Evolutionary conservation across 2,329 filamentous ascomycete species (phyloP), one percentile per base, ranked within the genome.

Genomic region (Aspergillus thermomutatus): DNA sequence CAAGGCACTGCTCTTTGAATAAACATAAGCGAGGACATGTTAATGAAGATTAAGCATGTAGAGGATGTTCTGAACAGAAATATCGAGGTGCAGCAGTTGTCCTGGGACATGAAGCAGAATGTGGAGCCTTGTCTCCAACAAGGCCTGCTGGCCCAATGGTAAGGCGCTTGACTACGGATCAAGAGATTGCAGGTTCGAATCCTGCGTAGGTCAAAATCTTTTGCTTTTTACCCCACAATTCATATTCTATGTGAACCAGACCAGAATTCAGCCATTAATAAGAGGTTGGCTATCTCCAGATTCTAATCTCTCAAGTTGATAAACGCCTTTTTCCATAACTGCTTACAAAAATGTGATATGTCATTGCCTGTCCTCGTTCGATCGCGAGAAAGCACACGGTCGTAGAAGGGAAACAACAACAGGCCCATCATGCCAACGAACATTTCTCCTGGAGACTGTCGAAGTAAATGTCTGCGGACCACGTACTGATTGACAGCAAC

Each of bases 131-230:
- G 11, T 1, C 1, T 17, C 2, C 43, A 46, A 46, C 4, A 56
- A 55, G 50, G 50, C 50, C 48, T 47, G 55, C 60, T 60, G 60
- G 75, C 75, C 75, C 74, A 78, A 78, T 78, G 76, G 77, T 71
- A 79, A 78, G 75, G 77, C 76, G 77, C 74, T 77, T 78, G 77
- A 79, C 77, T 79, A 78, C 77, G 77, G 76, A 78, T 79, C 76
- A 78, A 77, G 74, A 78, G 76, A 78, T 78, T 79, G 74, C 72
- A 76, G 76, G 76, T 78, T 78, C 75, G 75, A 78, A 50, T 64
- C 70, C 70, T 72, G 69, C 70, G 70, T 72, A 67, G 70, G 69
- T 72, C 70, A 72, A 50, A 57, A 11, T 58, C 66, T 67, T 68
- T 56, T 46, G 1, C 11, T 21, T 11, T 45, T 45, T 14, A 21